A percentile compares a stretch with the other conserved stretches of the same genome.
Conservation (phyloP, 306 rosid genomes). For the Fagus sylvatica region DNA sequence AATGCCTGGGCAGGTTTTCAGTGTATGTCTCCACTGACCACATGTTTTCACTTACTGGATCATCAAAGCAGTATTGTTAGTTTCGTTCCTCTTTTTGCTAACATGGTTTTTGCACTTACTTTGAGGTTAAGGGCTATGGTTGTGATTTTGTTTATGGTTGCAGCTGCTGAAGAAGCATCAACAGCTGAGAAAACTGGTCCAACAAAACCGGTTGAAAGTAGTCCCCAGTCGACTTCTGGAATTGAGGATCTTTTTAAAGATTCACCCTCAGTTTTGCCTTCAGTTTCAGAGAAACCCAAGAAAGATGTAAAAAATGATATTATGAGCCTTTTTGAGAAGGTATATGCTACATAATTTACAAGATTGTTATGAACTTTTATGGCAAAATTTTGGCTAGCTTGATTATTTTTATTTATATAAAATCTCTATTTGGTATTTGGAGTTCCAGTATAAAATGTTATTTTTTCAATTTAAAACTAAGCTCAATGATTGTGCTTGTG, state of each 20-base stretch:
- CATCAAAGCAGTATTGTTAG: slow-evolving; percentile 8
- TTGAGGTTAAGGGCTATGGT: slow-evolving; percentile 14
- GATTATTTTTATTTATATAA: background rate
- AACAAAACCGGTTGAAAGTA: slow-evolving; percentile 54
- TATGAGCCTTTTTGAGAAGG: slow-evolving; percentile 99
- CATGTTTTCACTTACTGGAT: slow-evolving; percentile 4
- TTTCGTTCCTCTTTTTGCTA: slow-evolving; percentile 2
- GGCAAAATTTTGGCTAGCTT: background rate
- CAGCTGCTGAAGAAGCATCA: slow-evolving; percentile 75
- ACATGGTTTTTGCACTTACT: slow-evolving; percentile 19
- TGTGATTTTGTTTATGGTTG: slow-evolving; percentile 36
- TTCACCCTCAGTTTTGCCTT: slow-evolving; percentile 47
- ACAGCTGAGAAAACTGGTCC: slow-evolving; percentile 58
- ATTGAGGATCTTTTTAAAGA: slow-evolving; percentile 86
- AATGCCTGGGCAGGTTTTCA: slow-evolving; percentile 96
- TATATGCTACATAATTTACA: slow-evolving; percentile 21
- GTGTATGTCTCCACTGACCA: slow-evolving; percentile 54
- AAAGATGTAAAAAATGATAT: slow-evolving; percentile 90
- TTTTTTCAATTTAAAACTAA: background rate
- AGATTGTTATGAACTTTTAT: slow-evolving; percentile 18
- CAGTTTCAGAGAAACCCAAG: slow-evolving; percentile 56
- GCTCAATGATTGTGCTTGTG: background rate
- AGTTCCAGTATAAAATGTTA: background rate
- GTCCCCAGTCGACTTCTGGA: slow-evolving; percentile 48
- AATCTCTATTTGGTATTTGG: background rate